Evolutionary conservation across 495 filamentous ascomycete species (phyloP).

Genomic region (Aspergillus bridgeri): DNA sequence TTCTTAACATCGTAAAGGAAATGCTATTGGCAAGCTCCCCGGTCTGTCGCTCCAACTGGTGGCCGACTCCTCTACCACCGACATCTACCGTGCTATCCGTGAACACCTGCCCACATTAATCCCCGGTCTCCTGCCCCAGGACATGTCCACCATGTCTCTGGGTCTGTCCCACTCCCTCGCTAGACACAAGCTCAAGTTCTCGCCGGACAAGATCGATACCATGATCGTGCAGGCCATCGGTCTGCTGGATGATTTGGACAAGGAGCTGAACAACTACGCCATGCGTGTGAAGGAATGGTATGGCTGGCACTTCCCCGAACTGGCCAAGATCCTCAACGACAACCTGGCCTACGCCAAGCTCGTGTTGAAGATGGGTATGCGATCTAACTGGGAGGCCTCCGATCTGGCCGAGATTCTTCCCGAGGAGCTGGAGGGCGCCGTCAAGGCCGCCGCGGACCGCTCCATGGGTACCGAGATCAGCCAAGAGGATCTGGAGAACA

Average conservation of each 20-base stretch:
- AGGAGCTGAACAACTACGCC: conserved; percentile 96
- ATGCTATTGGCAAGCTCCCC: conserved; percentile 89
- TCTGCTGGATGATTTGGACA: conserved; percentile 93
- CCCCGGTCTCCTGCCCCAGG: conserved; percentile 78
- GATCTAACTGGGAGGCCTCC: conserved; percentile 64
- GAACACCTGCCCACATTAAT: conserved; percentile 87
- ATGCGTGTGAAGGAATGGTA: conserved; percentile 99
- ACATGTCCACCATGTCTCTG: conserved; percentile 87
- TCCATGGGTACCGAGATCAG: conserved; percentile 99
- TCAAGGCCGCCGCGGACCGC: conserved; percentile 92
- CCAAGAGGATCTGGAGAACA: conserved; percentile 83
- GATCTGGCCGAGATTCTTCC: conserved; percentile 92
- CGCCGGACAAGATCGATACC: conserved; percentile 96
- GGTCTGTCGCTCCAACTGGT: conserved; percentile 78
- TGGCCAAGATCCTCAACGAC: conserved; percentile 95
- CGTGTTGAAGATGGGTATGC: conserved; percentile 84
- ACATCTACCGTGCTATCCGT: conserved; percentile 91
- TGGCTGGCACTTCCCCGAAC: conserved; percentile 98
- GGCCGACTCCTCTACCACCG: conserved; percentile 79
- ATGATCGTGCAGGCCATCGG: conserved; percentile 99
- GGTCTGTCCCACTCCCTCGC: conserved; percentile 96
- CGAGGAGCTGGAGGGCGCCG: conserved; percentile 87
- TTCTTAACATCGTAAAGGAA: conserved; percentile 45
- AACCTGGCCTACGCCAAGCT: conserved; percentile 91
- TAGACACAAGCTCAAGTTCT: conserved; percentile 98